Percentiles rank a stretch among this genome's conserved stretches.
Conservation (phyloP, 1,284 basidiomycete species). For the Trichosporon coremiiforme region DNA sequence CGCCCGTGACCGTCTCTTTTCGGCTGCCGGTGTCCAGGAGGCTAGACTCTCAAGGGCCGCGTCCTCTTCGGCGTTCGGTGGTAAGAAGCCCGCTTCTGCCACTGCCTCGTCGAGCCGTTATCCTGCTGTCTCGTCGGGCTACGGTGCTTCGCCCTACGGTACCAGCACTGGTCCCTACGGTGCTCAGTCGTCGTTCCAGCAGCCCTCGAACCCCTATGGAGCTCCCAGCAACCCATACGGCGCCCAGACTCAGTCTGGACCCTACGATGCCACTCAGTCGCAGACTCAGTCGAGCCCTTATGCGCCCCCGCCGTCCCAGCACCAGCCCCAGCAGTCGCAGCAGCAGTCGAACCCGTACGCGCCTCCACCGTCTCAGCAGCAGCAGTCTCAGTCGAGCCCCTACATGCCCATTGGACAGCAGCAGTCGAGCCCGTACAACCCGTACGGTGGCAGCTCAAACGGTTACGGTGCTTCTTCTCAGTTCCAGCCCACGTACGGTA, state of each 20-base stretch:
- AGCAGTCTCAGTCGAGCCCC: constrained; percentile 23
- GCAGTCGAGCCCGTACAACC: constrained; percentile 23
- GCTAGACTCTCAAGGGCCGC: constrained; percentile 20
- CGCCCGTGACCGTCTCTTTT: constrained; percentile 61
- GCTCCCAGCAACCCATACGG: constrained; percentile 13
- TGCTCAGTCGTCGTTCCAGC: constrained; percentile 14
- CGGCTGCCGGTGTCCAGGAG: constrained; percentile 39
- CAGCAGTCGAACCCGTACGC: constrained; percentile 13
- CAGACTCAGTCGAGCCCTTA: constrained; percentile 31
- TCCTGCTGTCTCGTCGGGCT: constrained; percentile 14
- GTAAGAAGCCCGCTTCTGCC: constrained; percentile 30
- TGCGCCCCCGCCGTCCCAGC: constrained; percentile 34
- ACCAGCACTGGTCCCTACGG: constrained; percentile 20
- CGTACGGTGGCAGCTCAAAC: background rate
- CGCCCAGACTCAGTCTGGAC: constrained; percentile 17
- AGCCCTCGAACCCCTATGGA: constrained; percentile 15
- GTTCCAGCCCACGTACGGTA: constrained; percentile 12
- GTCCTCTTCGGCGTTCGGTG: constrained; percentile 29
- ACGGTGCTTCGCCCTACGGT: constrained; percentile 25
- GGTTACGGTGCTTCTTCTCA: constrained; percentile 2
- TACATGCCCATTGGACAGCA: constrained; percentile 31
- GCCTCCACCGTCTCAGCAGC: constrained; percentile 9
- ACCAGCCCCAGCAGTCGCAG: background rate
- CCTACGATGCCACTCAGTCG: background rate
- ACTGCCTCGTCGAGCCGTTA: constrained; percentile 25